These are phyloP conservation scores for Bauhinia variegata DNA, from an alignment of 306 rosid genomes.

Conservation along the genomic window DNA sequence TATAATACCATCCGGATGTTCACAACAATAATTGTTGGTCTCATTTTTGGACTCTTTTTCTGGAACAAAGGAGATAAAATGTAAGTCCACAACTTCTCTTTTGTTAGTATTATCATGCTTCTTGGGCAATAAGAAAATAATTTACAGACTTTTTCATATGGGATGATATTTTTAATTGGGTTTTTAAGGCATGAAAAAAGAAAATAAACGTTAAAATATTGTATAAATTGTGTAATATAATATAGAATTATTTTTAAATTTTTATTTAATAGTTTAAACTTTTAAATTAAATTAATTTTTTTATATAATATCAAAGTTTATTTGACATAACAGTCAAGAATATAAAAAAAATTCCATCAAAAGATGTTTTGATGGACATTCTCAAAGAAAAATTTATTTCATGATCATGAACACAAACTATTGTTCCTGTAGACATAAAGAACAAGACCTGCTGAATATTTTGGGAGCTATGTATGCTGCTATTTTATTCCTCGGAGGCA, in stretches of 20 bases:
- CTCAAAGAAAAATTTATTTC: slow-evolving; percentile 1
- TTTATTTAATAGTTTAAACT: neutral
- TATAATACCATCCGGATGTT: slow-evolving; percentile 29
- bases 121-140: too few relatives aligned
- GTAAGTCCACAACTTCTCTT: slow-evolving; percentile 19
- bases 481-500: slow-evolving; percentile 37
- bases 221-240: too few relatives aligned
- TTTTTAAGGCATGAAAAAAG: neutral
- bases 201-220: too few relatives aligned
- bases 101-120: slow-evolving; percentile 8
- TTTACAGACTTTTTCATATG: too few relatives aligned
- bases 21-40: slow-evolving; percentile 25
- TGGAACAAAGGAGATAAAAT: slow-evolving; percentile 32
- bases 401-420: neutral
- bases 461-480: slow-evolving; percentile 39
- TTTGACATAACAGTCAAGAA: too few relatives aligned
- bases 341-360: neutral
- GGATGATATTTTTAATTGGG: neutral
- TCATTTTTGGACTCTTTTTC: slow-evolving; percentile 36
- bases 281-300: neutral
- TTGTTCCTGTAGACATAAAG: neutral
- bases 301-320: too few relatives aligned
- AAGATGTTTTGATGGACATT: neutral
- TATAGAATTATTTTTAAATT: too few relatives aligned
- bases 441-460: slow-evolving; percentile 35